Base-by-base conservation (phyloP, 768 basidiomycete species). In the Russula brevipes region DNA sequence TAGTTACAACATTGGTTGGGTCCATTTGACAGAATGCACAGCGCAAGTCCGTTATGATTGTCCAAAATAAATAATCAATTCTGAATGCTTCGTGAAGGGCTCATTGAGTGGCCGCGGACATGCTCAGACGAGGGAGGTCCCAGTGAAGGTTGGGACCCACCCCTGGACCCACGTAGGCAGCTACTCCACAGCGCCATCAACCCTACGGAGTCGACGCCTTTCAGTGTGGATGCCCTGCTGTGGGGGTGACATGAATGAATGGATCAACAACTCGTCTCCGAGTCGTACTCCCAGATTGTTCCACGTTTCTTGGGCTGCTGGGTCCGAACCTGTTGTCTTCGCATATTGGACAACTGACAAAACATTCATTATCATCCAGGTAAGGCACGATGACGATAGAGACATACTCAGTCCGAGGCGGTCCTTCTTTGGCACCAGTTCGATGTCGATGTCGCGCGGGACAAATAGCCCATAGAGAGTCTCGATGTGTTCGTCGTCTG, bases 401-500 rank as follows among this genome's bases (percentile, higher is more conserved):
- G n/a, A 39, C 49, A 4, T 58, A 63, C 61, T 45, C 19, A 8
- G 31, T n/a, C 19, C 10, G 17, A 63, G 56, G 24, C 61, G 56
- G 38, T 63, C 30, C 50, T 63, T 63, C 51, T 63, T 63, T 14
- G 44, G 17, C n/a, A 7, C 56, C 1, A 5, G 0, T 2, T 16
- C 31, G 10, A 11, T 44, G n/a, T 11, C 10, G 3, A 11, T 33
- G 24, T 24, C 24, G 24, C 24, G 24, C 1, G 61, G 61, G 19
- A 58, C 61, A n/a, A 57, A 49, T 14, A 63, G 8, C 1, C 39
- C 1, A 5, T 5, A 53, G 42, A 63, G 50, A 12, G 6, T 24
- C 12, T n/a, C 1, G 12, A 57, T 50, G 17, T 14, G 4, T 0
- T 62, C 35, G 0, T 45, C 61, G 47, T 62, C 55, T 2, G 0